phyloP scores from a whole-genome alignment of 441 rosid genomes.

The Gossypium davidsonii region DNA sequence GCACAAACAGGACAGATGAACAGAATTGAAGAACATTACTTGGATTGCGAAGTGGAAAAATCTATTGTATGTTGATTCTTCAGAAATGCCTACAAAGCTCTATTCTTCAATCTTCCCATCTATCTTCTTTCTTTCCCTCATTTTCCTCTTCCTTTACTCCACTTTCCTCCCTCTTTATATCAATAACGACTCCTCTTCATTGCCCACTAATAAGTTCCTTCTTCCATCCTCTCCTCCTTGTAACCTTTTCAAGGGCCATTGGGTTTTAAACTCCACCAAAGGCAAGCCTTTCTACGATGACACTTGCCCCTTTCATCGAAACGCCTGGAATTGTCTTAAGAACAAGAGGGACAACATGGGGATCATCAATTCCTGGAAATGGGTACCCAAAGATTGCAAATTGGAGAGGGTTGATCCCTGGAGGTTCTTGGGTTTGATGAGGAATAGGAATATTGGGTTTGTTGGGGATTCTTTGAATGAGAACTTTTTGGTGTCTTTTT shows the following conservation, averaged over 20 bases:
- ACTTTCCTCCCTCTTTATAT: constrained; percentile 24
- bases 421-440: constrained; percentile 51
- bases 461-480: constrained; percentile 94
- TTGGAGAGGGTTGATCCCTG: constrained; percentile 55
- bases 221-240: constrained; percentile 35
- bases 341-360: constrained; percentile 68
- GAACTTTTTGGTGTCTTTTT: constrained; percentile 69
- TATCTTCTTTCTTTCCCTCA: constrained; percentile 42
- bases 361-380: constrained; percentile 74
- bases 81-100: constrained; percentile 50
- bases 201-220: neutral
- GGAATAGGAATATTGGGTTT: constrained; percentile 70
- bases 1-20: neutral
- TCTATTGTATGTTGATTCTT: neutral
- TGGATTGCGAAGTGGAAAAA: neutral
- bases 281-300: constrained; percentile 53
- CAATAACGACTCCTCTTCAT: constrained; percentile 14
- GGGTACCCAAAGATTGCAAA: constrained; percentile 64
- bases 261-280: constrained; percentile 40
- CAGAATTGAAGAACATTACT: neutral
- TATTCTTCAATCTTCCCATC: constrained; percentile 45
- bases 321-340: constrained; percentile 81
- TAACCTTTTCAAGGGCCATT: constrained; percentile 63
- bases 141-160: constrained; percentile 39
- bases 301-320: constrained; percentile 86